These are phyloP conservation scores for Hortiboletus flavorubellus DNA, from an alignment of 768 basidiomycete species.

Conservation along the genomic window DNA sequence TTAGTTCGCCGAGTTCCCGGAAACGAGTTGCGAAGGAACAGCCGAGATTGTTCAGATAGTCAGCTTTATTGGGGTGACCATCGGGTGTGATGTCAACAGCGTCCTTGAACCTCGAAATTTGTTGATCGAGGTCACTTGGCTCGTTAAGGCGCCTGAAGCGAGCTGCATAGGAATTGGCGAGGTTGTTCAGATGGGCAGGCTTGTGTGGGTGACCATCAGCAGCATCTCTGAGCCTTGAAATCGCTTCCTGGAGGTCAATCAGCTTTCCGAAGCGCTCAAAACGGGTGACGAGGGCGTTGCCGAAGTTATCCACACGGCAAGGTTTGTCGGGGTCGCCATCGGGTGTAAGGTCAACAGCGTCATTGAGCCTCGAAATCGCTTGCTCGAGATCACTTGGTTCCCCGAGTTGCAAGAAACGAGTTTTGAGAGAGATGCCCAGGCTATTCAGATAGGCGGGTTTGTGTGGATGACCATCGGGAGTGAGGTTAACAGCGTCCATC, in stretches of 20 bases:
- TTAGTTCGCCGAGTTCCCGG: not conserved
- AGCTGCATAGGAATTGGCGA: not conserved
- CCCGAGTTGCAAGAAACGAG: too few relatives aligned
- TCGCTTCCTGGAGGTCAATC: conserved; percentile 2
- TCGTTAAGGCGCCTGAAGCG: not conserved
- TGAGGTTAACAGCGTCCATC: too few relatives aligned
- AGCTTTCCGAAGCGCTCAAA: not conserved
- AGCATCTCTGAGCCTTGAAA: not conserved
- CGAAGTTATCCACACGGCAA: not conserved
- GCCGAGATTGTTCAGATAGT: not conserved
- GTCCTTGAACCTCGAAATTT: not conserved
- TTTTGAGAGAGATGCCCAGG: too few relatives aligned
- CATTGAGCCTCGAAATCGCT: not conserved
- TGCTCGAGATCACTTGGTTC: not conserved
- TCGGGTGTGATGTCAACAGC: not conserved
- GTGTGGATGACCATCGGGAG: too few relatives aligned
- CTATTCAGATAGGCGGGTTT: too few relatives aligned
- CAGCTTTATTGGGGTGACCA: not conserved
- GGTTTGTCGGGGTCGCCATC: not conserved
- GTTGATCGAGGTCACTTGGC: conserved; percentile 1
- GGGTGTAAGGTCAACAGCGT: too few relatives aligned
- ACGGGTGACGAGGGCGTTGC: not conserved
- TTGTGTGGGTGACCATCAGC: not conserved
- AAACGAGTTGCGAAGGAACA: not conserved
- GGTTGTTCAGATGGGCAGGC: not conserved